A percentile compares a stretch with the other conserved stretches of the same genome.
These are phyloP conservation scores for Mimosa pudica DNA, from an alignment of 306 rosid species.

Conservation along the genomic window DNA sequence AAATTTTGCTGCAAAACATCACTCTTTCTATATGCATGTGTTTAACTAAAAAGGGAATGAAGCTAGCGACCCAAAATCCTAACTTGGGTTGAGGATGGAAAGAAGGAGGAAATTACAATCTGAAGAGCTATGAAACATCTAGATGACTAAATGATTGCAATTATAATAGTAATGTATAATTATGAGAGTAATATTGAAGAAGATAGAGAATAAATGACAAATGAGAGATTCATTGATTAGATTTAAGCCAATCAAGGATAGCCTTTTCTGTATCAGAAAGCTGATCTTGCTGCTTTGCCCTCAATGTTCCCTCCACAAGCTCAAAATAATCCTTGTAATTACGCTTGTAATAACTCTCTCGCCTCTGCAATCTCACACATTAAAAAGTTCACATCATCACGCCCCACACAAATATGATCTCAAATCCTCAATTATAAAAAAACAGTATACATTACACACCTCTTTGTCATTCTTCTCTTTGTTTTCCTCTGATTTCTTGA, in stretches of 20 bases:
- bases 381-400: not conserved
- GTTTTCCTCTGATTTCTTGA: constrained; percentile 87
- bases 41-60: not conserved
- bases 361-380: constrained; percentile 52
- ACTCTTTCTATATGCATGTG: not conserved
- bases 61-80: not conserved
- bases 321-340: constrained; percentile 96
- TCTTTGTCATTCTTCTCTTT: constrained; percentile 88
- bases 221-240: constrained; percentile 41
- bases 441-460: constrained; percentile 58
- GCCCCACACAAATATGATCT: not conserved
- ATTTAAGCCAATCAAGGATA: constrained; percentile 84
- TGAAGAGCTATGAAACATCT: not conserved
- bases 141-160: not conserved
- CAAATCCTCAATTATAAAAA: not conserved
- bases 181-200: not conserved
- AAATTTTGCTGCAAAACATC: not conserved
- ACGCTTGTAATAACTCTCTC: constrained; percentile 84
- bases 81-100: not conserved
- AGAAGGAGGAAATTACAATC: not conserved
- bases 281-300: constrained; percentile 43
- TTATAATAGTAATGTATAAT: not conserved
- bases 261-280: constrained; percentile 81
- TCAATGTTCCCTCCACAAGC: constrained; percentile 67
- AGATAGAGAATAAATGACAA: not conserved